Conservation (phyloP, 2,329 filamentous ascomycete genomes). For the Pseudodiploospora longispora region DNA sequence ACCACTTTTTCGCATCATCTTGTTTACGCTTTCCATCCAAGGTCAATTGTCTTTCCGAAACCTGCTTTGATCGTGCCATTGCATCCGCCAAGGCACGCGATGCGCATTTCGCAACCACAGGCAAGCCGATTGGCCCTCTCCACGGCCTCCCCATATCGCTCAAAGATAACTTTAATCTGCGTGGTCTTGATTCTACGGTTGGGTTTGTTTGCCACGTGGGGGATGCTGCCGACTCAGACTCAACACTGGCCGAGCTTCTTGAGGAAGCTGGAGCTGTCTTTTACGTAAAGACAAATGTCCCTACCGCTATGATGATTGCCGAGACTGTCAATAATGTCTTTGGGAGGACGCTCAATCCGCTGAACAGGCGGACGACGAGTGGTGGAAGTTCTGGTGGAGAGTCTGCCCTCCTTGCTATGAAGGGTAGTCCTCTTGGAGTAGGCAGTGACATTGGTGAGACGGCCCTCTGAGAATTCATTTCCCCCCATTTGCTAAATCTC, state of each 20-base stretch:
- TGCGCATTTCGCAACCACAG: slow-evolving; percentile 37
- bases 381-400: slow-evolving; percentile 64
- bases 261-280: slow-evolving; percentile 42
- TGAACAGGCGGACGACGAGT: slow-evolving; percentile 48
- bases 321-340: slow-evolving; percentile 59
- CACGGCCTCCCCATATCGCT: slow-evolving; percentile 59
- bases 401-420: slow-evolving; percentile 51
- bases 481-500: too few relatives aligned
- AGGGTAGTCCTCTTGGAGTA: slow-evolving; percentile 51
- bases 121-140: slow-evolving; percentile 49
- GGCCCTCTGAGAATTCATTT: fast-evolving
- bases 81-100: slow-evolving; percentile 40
- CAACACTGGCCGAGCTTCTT: slow-evolving; percentile 34
- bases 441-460: slow-evolving; percentile 51
- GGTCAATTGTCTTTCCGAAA: slow-evolving; percentile 45
- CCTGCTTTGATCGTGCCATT: slow-evolving; percentile 46
- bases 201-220: slow-evolving; percentile 57
- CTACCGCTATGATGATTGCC: slow-evolving; percentile 61
- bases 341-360: slow-evolving; percentile 55
- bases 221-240: slow-evolving; percentile 41
- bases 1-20: slow-evolving; percentile 15
- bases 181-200: slow-evolving; percentile 51
- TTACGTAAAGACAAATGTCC: slow-evolving; percentile 50
- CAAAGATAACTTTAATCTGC: slow-evolving; percentile 63
- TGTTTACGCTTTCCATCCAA: slow-evolving; percentile 12